Base-by-base conservation (phyloP, 75 land plant genomes). In the Pinus tabuliformis region DNA sequence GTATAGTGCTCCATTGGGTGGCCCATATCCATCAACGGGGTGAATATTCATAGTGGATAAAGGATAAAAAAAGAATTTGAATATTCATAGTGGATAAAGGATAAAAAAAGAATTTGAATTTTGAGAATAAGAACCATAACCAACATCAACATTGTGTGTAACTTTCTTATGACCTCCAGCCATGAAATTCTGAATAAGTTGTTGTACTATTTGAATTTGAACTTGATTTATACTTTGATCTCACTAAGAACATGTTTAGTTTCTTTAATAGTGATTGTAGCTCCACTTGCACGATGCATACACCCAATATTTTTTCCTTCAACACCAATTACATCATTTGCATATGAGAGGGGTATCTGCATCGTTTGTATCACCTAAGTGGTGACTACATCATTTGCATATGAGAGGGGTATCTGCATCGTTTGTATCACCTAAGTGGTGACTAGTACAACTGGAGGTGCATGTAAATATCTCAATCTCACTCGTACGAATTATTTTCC, bases 241-340 rank as follows among this genome's bases (percentile, higher is more conserved):
- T 95, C 96, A 73, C 90, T 91, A 39, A 91, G 86, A 22, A 87
- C 57, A 56, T 88, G 88, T 61, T 89, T 82, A 56, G 88, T 91
- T 78, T 95, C 98, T 79, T 95, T 92, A 21, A 95, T 81, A 5
- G 93, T 93, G 22, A 95, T 78, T 33, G 90, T 84, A 3, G 98
- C 98, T n/a, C 98, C 98, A 91, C 98, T 95, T 56, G 84, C 83
- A 21, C 96, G 86, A 12, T 96, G 91, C 76, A 95, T 91, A 56
- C 89, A 88, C 49, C 80, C 88, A 75, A 95, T 93, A 81, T 87
- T 95, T 60, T 84, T 79, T 6, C 98, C 98, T 39, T 77, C 93
- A 76, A 83, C 68, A 18, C 98, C 98, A 84, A 95, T 93, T 12
- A 95, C 86, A 57, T 87, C 98, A 72, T 95, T 96, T 52, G 98